Base-by-base conservation (phyloP, 768 basidiomycete species). In the Termitomyces sp. region DNA sequence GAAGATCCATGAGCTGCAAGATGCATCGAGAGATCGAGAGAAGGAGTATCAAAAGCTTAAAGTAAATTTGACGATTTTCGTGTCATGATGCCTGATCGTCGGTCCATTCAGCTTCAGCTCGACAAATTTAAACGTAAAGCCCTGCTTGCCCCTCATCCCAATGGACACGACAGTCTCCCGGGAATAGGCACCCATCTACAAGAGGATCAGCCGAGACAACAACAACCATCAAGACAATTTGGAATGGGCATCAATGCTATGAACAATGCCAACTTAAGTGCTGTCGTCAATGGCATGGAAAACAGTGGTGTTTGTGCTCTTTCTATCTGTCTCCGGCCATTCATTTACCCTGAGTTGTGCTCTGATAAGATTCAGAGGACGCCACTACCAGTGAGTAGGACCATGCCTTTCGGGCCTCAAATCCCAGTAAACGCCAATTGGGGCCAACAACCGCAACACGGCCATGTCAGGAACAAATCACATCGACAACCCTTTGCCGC, bases 21-120 rank as follows among this genome's bases (percentile, higher is more conserved):
- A 94, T 38, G 73, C 81, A 1, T 77, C 86, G 2, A 80, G 84
- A 64, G 90, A 92, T 65, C 79, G 85, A 64, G 92, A 93, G 60
- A 92, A 88, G 65, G 92, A 93, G 65, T 94, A 93, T 65, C 88
- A 89, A 56, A 92, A 90, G 66, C 80, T 94, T 42, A 94, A 93
- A 79, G 92, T 83, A 30, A 32, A 53, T 30, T 54, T n/a, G 18
- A 32, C 46, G 47, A 43, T 38, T 12, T 43, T 22, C 28, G 20
- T 43, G 43, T 28, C 46, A 54, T 30, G 54, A 53, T 9, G 53
- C 26, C 38, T 38, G 7, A 26, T 42, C 42, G 32, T 33, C n/a
- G 32, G 24, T 12, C 32, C 26, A 12, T 28, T 44, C 42, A 92
- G 91, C 74, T 73, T 43, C 88, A 91, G 64, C 82, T 87, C 59